Base-by-base conservation (phyloP, 805 yeast genomes). In the Tetrapisispora taiwanensis region DNA sequence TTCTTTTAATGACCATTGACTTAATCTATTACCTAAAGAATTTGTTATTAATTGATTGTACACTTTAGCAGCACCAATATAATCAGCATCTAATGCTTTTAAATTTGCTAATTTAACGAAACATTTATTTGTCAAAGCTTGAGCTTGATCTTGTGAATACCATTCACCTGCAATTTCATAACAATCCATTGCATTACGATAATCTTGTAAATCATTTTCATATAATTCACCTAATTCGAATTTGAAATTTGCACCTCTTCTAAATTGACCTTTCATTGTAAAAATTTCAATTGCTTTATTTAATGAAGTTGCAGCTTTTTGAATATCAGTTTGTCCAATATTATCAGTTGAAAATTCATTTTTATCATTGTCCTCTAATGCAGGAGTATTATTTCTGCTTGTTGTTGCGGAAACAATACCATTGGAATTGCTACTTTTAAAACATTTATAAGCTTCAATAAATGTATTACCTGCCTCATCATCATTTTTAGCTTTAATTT, bases 111-210 rank as follows among this genome's bases (percentile, higher is more conserved):
- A 83, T 62, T 87, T 87, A 51, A 90, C 68, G 52, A 75, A 84
- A 20, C 94, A 89, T 68, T 92, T 92, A 66, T 81, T 88, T 22
- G 95, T 78, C 45, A 90, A 63, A 8, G 97, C 95, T 50, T 82
- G 83, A 0, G 97, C 97, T 46, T 87, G 89, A 65, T 92, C 99
- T 49, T 90, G 86, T 44, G 78, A 75, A 60, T 83, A 89, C 89
- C 96, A 92, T 58, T 92, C 97, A 34, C 95, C 96, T 10, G 98
- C 96, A 55, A 82, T 84, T 59, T 88, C 95, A 60, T 83, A 90
- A 26, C 88, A 77, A 44, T 72, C 72, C 43, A 82, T 73, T 6
- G 98, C 97, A 52, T 75, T 75, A 20, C 71, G 68, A 28, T 69
- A 63, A 56, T 89, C 90, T 41, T 74, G 74, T 18, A 86, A 67